A percentile compares a stretch with the other conserved stretches of the same genome.
These are phyloP conservation scores for Polyporus arcularius DNA, from an alignment of 768 basidiomycete species.

Conservation along the genomic window DNA sequence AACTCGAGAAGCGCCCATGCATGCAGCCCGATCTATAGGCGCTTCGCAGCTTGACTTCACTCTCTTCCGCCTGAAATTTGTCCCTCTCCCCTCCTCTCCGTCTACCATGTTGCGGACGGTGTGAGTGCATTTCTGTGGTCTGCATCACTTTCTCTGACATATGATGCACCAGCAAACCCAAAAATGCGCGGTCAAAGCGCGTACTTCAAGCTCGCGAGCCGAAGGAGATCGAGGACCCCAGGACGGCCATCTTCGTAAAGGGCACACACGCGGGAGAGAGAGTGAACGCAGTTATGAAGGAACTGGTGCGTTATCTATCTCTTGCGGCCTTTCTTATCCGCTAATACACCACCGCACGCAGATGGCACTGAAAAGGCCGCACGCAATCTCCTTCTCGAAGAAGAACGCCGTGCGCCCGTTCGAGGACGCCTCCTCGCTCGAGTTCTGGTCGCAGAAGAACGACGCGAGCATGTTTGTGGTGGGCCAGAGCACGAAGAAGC, in stretches of 20 bases:
- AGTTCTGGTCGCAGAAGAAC: constrained; percentile 94
- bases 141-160: background rate
- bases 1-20: background rate
- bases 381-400: constrained; percentile 91
- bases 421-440: constrained; percentile 78
- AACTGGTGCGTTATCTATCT: constrained; percentile 61
- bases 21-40: constrained; percentile 5
- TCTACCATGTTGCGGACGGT: constrained; percentile 30
- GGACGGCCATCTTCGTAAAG: constrained; percentile 87
- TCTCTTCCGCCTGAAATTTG: constrained; percentile 10
- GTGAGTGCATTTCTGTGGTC: constrained; percentile 16
- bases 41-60: background rate
- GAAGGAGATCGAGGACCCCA: constrained; percentile 86
- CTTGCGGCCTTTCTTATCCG: background rate
- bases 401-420: constrained; percentile 93
- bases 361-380: constrained; percentile 93
- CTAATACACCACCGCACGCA: constrained; percentile 30
- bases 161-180: constrained; percentile 66
- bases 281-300: constrained; percentile 81
- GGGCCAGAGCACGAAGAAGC: constrained; percentile 92
- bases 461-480: constrained; percentile 90
- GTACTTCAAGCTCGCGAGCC: constrained; percentile 84
- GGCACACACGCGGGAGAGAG: constrained; percentile 85
- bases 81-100: background rate
- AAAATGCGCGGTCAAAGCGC: constrained; percentile 94